Evolutionary conservation across 140 eudicot genomes (phyloP).

Genomic region (Oenanthe javanica): DNA sequence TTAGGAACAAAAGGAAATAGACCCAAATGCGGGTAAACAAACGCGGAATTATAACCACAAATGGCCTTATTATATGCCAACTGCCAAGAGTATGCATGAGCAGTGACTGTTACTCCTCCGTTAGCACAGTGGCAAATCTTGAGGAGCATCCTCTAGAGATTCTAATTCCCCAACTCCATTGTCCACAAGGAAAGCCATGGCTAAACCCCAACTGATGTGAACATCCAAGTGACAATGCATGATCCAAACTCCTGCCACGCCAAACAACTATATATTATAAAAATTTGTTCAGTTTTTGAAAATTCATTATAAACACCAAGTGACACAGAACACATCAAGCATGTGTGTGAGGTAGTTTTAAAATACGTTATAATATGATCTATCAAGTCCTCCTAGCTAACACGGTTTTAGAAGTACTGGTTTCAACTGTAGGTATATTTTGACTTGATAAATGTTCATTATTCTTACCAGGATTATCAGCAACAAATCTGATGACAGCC

Average conservation of each 20-base stretch:
- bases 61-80: no score
- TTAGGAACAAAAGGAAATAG: neutral
- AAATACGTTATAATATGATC: no score
- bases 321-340: no score
- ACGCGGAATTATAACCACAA: neutral
- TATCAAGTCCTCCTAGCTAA: no score
- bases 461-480: slow-evolving; percentile 78
- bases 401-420: no score
- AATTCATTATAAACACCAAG: neutral
- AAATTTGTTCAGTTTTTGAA: neutral
- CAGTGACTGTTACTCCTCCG: neutral
- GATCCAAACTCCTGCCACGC: slow-evolving; percentile 30
- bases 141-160: slow-evolving; percentile 24
- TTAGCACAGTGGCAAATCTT: slow-evolving; percentile 28
- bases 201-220: slow-evolving; percentile 31
- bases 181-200: slow-evolving; percentile 27
- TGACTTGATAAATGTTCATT: neutral
- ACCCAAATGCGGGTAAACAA: neutral
- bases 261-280: neutral
- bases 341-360: no score
- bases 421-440: neutral
- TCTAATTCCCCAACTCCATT: slow-evolving; percentile 21
- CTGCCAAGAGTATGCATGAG: neutral
- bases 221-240: slow-evolving; percentile 41
- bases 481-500: slow-evolving; percentile 83